A percentile compares a stretch with the other conserved stretches of the same genome.
Conservation (phyloP, 257 asterid genomes). For the Solanum dulcamara region DNA sequence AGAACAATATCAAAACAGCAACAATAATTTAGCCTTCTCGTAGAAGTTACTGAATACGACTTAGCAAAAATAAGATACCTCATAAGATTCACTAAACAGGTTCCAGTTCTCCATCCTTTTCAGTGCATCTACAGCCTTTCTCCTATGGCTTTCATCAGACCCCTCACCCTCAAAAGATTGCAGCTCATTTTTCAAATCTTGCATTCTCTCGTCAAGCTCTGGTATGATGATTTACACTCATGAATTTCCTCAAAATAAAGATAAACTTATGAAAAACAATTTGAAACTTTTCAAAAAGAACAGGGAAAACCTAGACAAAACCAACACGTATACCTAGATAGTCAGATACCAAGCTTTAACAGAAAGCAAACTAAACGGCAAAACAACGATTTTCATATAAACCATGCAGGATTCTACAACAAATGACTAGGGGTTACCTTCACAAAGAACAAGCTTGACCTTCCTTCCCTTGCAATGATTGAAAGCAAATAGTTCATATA, state of each 20-base stretch:
- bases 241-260: not conserved
- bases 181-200: conserved; percentile 81
- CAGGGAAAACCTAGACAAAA: not conserved
- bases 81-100: conserved; percentile 69
- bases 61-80: conserved; percentile 34
- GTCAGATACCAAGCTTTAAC: not conserved
- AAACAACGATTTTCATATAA: not conserved
- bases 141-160: conserved; percentile 62
- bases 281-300: not conserved
- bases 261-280: not conserved
- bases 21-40: not conserved
- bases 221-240: conserved; percentile 9
- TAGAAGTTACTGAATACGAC: not conserved
- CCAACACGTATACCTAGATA: not conserved
- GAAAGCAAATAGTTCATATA: conserved; percentile 94
- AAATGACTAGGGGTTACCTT: conserved; percentile 41
- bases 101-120: conserved; percentile 98
- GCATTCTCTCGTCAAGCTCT: conserved; percentile 99
- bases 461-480: conserved; percentile 93
- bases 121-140: conserved; percentile 79
- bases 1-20: not conserved
- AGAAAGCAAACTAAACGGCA: not conserved
- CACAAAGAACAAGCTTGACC: conserved; percentile 95
- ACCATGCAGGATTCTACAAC: not conserved
- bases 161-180: conserved; percentile 74